Conservation (phyloP, 2,329 filamentous ascomycete species). For the Fonsecaea pugnacius region DNA sequence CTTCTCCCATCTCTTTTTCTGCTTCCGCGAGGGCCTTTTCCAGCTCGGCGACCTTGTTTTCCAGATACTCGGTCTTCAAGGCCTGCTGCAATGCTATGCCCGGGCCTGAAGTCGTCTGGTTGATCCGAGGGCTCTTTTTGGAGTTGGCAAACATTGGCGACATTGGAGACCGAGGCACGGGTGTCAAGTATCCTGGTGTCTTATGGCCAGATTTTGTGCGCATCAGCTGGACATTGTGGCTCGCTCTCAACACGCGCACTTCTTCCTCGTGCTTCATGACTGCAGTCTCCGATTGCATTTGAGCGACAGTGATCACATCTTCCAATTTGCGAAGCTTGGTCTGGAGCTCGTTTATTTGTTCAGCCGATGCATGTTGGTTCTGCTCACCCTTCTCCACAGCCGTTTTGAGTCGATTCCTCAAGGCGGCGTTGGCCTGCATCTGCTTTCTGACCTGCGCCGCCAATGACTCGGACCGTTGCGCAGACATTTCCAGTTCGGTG, state of each 20-base stretch:
- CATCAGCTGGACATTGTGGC: constrained; percentile 74
- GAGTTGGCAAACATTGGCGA: constrained; percentile 64
- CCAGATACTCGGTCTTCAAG: constrained; percentile 73
- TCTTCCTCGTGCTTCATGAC: constrained; percentile 86
- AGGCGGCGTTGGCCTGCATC: constrained; percentile 73
- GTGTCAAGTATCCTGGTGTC: constrained; percentile 43
- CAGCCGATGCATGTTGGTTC: constrained; percentile 78
- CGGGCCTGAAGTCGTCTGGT: constrained; percentile 64
- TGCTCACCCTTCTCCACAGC: constrained; percentile 82
- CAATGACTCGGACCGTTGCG: constrained; percentile 77
- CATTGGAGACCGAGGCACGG: constrained; percentile 62
- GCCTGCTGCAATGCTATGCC: constrained; percentile 68
- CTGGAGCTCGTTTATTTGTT: constrained; percentile 83
- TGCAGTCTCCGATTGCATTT: constrained; percentile 83
- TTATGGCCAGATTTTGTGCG: constrained; percentile 65
- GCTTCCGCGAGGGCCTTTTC: constrained; percentile 78
- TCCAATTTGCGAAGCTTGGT: constrained; percentile 78
- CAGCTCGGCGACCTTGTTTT: constrained; percentile 78
- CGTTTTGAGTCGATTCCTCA: constrained; percentile 76
- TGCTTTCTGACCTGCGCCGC: constrained; percentile 79
- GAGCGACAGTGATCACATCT: constrained; percentile 79
- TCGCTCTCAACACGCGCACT: constrained; percentile 73
- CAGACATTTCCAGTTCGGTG: constrained; percentile 72
- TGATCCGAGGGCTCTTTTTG: constrained; percentile 63
- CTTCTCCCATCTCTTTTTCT: constrained; percentile 80